Evolutionary conservation across 352 stramenopile species (phyloP), one percentile per base, ranked within the genome.

Genomic region (Pythium utonaiense): DNA sequence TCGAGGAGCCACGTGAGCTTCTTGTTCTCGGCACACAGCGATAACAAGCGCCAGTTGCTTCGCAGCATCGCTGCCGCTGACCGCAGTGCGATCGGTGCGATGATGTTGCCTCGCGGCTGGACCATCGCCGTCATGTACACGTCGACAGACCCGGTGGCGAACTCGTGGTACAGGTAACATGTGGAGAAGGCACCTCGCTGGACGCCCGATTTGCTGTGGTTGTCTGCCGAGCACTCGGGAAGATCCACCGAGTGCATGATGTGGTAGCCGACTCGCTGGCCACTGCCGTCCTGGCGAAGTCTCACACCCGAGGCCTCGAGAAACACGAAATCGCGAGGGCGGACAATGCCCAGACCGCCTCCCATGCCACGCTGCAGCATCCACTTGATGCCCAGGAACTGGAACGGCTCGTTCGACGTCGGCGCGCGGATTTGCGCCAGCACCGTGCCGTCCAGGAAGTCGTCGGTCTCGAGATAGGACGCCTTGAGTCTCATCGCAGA

Each of bases 301-400:
- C 74, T 42, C 21, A 84, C 67, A 2, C 77, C 77, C 1, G 75
- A 75, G 16, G 67, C 63, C 33, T 90, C 76, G 58, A 87, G 64
- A 40, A 71, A 90, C 30, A 86, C 60, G 22, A 79, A 82, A 47
- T 90, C 78, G n/a, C 74, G 70, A 8, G 71, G 67, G 13, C 74
- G 74, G 27, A 86, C 58, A 30, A 50, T 30, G 42, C 42, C 42
- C 42, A 87, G 49, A 9, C 51, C 62, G 27, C 48, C 25, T 0
- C 70, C 66, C 1, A 50, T 62, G 21, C 67, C 70, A 33, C 73
- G 60, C 25, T 74, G 74, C 17, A 90, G 73, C 30, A 70, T 63
- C 80, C 80, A 90, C 50, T 88, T 88, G 54, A 90, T 56, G 24
- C 70, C 72, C 1, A 88, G 52, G 1, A 79, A 77, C n/a, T 75